Base-by-base conservation (phyloP, 164 flowering plant genomes). In the Aristolochia contorta region DNA sequence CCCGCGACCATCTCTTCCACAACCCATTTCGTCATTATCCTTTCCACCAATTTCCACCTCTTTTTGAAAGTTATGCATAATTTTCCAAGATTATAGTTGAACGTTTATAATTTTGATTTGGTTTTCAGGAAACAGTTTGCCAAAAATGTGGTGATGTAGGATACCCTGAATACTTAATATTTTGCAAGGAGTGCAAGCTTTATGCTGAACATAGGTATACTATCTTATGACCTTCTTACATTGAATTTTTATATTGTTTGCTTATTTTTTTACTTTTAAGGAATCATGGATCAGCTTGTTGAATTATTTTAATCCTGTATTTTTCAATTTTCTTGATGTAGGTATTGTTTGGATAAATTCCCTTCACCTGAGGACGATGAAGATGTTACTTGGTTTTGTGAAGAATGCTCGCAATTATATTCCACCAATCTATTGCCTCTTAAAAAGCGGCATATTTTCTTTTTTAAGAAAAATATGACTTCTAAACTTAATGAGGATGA, bases 381-480 rank as follows among this genome's bases (percentile, higher is more conserved):
- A 32, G 46, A 68, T 23, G 66, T 75, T 51, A 68, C 15, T 3
- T 84, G 85, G 85, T 51, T 57, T 43, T 84, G 89, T 67, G 72
- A 61, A 52, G 75, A 69, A 41, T 84, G 89, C 71, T 37, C 43
- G 61, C 45, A 47, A 59, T 68, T 33, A 67, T 58, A 59, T 45
- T 30, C 55, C 45, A 54, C 2, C 55, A 61, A 37, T 33, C 21
- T 18, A 37, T 65, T 67, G 41, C 63, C n/a, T 33, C 54, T n/a
- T 24, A 50, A 0, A n/a, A 5, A 30, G 13, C 21, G 12, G 18
- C n/a, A 23, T 9, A 54, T 32, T 0, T 16, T 6, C 3, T 16
- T 15, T 16, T 41, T 12, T 22, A n/a, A 33, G n/a, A 57, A 30
- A 22, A 30, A 32, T 7, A 23, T 23, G 25, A 12, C 12, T 54